phyloP scores from a whole-genome alignment of 768 basidiomycete species.

The Phaeotremella fagi region DNA sequence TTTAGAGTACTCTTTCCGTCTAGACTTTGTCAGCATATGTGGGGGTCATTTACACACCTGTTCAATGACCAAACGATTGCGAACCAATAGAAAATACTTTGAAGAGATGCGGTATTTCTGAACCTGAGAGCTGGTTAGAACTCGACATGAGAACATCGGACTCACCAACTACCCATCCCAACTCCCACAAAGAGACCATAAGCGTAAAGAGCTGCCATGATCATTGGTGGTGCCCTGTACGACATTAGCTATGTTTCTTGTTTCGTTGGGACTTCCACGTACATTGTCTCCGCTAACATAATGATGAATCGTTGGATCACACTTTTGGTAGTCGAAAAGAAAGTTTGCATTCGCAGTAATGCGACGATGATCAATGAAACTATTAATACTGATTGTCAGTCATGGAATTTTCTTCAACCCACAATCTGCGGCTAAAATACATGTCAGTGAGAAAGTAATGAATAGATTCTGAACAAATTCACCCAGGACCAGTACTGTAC shows the following conservation, averaged over 20 bases:
- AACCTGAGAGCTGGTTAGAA: background rate
- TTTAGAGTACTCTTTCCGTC: background rate
- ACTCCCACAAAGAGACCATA: background rate
- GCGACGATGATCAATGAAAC: background rate
- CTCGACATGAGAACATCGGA: background rate
- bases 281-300: background rate
- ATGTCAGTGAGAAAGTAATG: too few species aligned
- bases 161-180: background rate
- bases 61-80: background rate
- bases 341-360: background rate
- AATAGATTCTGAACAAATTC: background rate
- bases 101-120: background rate
- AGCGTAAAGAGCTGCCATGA: background rate
- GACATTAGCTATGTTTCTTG: background rate
- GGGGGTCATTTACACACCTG: background rate
- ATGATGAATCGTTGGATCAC: background rate
- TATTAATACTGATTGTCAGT: background rate
- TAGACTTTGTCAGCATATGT: background rate
- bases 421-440: background rate
- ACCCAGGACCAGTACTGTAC: background rate
- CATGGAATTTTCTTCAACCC: background rate
- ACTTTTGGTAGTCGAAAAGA: background rate
- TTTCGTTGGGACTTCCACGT: background rate
- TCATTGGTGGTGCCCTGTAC: background rate
- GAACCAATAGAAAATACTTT: background rate